Conservation (phyloP, 2,329 filamentous ascomycete species). For the Cyclaneusma minus region DNA sequence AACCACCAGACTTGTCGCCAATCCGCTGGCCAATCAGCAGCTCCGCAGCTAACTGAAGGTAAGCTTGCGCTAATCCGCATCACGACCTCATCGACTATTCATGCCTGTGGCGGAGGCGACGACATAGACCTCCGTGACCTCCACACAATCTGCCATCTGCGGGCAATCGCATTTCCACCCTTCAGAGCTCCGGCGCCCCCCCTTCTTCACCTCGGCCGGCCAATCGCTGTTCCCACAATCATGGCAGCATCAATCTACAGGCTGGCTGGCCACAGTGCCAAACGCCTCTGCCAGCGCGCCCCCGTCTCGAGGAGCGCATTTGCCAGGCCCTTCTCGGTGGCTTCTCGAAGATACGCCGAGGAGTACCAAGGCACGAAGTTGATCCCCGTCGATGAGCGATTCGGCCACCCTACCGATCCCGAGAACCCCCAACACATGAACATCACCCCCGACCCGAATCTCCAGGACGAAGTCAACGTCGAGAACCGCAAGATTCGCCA, state of each 20-base stretch:
- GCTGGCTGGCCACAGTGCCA: conserved; percentile 56
- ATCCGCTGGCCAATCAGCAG: conserved; percentile 2
- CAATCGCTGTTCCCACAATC: conserved; percentile 18
- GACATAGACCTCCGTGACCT: not conserved
- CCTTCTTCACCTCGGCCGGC: conserved; percentile 7
- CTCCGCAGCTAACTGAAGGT: too few species aligned
- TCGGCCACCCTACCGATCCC: conserved; percentile 33
- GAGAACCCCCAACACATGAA: conserved; percentile 20
- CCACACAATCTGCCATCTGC: not conserved
- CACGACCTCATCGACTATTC: too few species aligned
- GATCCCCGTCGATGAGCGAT: conserved; percentile 49
- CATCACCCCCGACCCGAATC: conserved; percentile 20
- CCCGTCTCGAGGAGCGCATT: conserved; percentile 20
- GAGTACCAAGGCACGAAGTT: conserved; percentile 38
- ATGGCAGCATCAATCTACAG: conserved; percentile 63
- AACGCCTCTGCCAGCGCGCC: conserved; percentile 43
- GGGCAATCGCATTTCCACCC: conserved; percentile 2
- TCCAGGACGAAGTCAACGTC: conserved; percentile 26
- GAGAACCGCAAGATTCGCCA: conserved; percentile 79
- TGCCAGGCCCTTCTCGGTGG: conserved; percentile 50
- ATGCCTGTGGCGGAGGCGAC: too few species aligned
- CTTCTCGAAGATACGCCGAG: conserved; percentile 48
- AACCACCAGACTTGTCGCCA: too few species aligned
- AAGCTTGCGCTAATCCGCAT: too few species aligned
- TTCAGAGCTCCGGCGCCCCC: conserved; percentile 2